Evolutionary conservation across 352 stramenopile genomes (phyloP).

Genomic region (Sclerospora graminicola): DNA sequence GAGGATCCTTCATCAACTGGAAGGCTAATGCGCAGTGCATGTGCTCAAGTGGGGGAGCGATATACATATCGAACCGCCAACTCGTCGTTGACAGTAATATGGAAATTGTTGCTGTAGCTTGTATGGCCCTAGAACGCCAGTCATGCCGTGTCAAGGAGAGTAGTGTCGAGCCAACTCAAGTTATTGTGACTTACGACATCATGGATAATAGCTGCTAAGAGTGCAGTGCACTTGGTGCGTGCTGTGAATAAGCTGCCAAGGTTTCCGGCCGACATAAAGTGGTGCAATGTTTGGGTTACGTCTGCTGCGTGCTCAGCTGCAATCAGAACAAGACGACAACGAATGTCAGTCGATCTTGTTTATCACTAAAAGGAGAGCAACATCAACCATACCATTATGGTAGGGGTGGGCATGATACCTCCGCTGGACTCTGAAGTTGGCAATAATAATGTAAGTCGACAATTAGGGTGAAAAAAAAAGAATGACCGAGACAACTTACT

Average conservation of each 20-base stretch:
- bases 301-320: constrained; percentile 74
- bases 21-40: constrained; percentile 82
- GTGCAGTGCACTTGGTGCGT: constrained; percentile 54
- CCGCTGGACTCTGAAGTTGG: constrained; percentile 28
- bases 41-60: constrained; percentile 73
- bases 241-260: constrained; percentile 45
- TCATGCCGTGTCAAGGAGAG: neutral
- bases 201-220: constrained; percentile 75
- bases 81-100: constrained; percentile 72
- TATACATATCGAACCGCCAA: constrained; percentile 78
- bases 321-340: constrained; percentile 2
- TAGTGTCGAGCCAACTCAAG: neutral
- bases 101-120: constrained; percentile 84
- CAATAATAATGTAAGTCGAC: constrained; percentile 1
- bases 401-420: constrained; percentile 72
- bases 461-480: neutral
- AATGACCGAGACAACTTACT: constrained; percentile 28
- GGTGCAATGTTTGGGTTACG: constrained; percentile 65
- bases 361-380: neutral
- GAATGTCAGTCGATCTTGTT: constrained; percentile 2
- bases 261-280: constrained; percentile 46
- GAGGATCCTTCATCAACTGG: constrained; percentile 51
- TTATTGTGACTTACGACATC: constrained; percentile 44
- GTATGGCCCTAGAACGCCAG: constrained; percentile 51
- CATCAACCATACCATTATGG: constrained; percentile 57